Percentiles rank a stretch among this genome's conserved stretches.
Conservation (phyloP, 768 basidiomycete genomes). For the Xerocomellus dryophilus region DNA sequence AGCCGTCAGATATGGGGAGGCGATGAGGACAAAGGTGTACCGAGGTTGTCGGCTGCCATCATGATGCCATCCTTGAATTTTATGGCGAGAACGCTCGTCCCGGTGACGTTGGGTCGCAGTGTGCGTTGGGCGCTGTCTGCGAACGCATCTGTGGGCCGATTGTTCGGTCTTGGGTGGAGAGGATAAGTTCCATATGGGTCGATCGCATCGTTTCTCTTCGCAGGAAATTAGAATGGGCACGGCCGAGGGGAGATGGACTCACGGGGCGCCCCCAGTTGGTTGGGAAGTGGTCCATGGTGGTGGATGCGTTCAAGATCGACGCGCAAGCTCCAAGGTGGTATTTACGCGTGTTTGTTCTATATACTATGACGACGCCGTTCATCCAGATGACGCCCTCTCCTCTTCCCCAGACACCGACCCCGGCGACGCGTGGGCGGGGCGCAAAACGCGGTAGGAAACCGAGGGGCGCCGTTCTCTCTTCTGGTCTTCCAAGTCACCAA, state of each 20-base stretch:
- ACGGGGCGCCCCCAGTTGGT: conserved; percentile 82
- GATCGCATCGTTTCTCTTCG: conserved; percentile 69
- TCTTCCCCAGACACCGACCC: conserved; percentile 21
- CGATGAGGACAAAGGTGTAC: conserved; percentile 41
- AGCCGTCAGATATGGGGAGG: background rate
- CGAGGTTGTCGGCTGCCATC: conserved; percentile 97
- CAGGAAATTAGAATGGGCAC: background rate
- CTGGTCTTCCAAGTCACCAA: conserved; percentile 15
- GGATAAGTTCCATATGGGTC: conserved; percentile 81
- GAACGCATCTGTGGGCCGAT: conserved; percentile 52
- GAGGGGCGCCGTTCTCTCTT: conserved; percentile 12
- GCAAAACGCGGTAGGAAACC: conserved; percentile 29
- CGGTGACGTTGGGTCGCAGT: conserved; percentile 93
- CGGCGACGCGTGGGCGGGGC: conserved; percentile 25
- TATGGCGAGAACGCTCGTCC: conserved; percentile 92
- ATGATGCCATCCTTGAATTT: conserved; percentile 96
- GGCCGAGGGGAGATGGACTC: conserved; percentile 22
- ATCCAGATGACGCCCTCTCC: conserved; percentile 23
- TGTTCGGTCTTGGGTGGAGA: conserved; percentile 55
- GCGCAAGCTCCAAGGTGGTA: conserved; percentile 11
- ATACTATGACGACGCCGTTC: conserved; percentile 27
- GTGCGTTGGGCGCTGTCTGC: conserved; percentile 72
- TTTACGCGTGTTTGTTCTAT: conserved; percentile 17
- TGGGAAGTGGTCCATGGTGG: conserved; percentile 76
- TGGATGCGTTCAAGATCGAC: conserved; percentile 10